Percentiles rank a stretch among this genome's conserved stretches.
phyloP scores from a whole-genome alignment of 768 basidiomycete genomes.

The Filobasidium wieringae region DNA sequence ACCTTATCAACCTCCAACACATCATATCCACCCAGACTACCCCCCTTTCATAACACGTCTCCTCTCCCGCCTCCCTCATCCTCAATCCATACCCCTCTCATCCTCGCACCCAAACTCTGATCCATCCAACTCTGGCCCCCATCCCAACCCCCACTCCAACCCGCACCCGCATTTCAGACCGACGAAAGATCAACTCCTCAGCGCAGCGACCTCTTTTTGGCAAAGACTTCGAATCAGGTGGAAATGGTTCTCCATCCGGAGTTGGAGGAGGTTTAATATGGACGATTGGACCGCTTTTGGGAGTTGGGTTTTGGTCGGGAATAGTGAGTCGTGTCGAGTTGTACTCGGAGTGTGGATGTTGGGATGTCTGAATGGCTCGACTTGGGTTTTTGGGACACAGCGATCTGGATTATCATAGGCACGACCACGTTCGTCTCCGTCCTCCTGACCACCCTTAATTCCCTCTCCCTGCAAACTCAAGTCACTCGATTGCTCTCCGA shows the following conservation, averaged over 20 bases:
- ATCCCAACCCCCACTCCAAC: constrained; percentile 3
- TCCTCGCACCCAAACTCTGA: background rate
- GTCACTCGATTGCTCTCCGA: constrained; percentile 79
- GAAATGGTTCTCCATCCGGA: constrained; percentile 92
- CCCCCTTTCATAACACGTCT: constrained; percentile 33
- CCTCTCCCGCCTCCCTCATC: constrained; percentile 15
- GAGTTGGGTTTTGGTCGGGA: constrained; percentile 91
- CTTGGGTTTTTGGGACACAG: background rate
- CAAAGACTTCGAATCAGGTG: constrained; percentile 78
- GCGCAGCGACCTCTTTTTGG: constrained; percentile 79
- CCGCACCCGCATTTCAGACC: constrained; percentile 44
- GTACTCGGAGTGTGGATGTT: constrained; percentile 73
- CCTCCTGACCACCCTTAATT: constrained; percentile 77
- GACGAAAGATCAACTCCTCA: constrained; percentile 77
- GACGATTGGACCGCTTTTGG: constrained; percentile 95
- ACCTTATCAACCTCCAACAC: background rate
- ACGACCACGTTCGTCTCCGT: constrained; percentile 93
- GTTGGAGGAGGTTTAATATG: constrained; percentile 85
- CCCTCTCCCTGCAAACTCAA: constrained; percentile 55
- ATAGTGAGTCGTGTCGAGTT: constrained; percentile 61
- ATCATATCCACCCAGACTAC: constrained; percentile 21
- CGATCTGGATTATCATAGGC: background rate
- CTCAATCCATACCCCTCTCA: background rate
- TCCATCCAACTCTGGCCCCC: constrained; percentile 6
- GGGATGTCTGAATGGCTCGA: background rate